Evolutionary conservation across 2,329 filamentous ascomycete genomes (phyloP).

Genomic region (Fusarium illudens): DNA sequence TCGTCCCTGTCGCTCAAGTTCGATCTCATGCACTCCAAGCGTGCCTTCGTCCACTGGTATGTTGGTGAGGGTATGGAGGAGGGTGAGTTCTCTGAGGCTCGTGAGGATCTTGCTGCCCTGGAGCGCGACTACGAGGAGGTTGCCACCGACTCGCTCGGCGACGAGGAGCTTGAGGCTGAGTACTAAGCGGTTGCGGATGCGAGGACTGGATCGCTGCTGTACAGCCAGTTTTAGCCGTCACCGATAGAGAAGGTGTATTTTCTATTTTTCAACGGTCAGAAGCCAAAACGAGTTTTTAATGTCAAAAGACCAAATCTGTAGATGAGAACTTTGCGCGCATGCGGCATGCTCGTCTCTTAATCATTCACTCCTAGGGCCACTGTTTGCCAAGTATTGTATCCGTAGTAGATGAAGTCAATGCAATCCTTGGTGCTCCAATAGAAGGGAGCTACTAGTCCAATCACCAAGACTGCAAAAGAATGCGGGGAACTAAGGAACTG

Average conservation of each 20-base stretch:
- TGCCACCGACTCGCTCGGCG: slow-evolving; percentile 90
- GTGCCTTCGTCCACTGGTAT: slow-evolving; percentile 99
- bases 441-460: not conserved
- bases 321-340: slow-evolving; percentile 29
- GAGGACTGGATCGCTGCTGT: slow-evolving; percentile 38
- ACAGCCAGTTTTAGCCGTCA: slow-evolving; percentile 41
- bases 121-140: slow-evolving; percentile 99
- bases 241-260: slow-evolving; percentile 49
- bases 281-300: slow-evolving; percentile 51
- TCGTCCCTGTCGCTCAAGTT: slow-evolving; percentile 96
- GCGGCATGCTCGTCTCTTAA: slow-evolving; percentile 20
- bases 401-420: slow-evolving; percentile 12
- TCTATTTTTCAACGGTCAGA: slow-evolving; percentile 49
- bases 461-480: not conserved
- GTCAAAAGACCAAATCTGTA: slow-evolving; percentile 47
- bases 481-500: slow-evolving; percentile 21
- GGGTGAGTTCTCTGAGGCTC: slow-evolving; percentile 98
- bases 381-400: slow-evolving; percentile 32
- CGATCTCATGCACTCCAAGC: slow-evolving; percentile 99
- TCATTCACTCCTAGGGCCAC: slow-evolving; percentile 21
- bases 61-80: slow-evolving; percentile 99
- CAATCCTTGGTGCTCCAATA: not conserved
- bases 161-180: slow-evolving; percentile 87
- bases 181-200: slow-evolving; percentile 68
- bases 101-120: slow-evolving; percentile 96